Conservation (phyloP, 2,329 filamentous ascomycete genomes). For the Dendryphion nanum region DNA sequence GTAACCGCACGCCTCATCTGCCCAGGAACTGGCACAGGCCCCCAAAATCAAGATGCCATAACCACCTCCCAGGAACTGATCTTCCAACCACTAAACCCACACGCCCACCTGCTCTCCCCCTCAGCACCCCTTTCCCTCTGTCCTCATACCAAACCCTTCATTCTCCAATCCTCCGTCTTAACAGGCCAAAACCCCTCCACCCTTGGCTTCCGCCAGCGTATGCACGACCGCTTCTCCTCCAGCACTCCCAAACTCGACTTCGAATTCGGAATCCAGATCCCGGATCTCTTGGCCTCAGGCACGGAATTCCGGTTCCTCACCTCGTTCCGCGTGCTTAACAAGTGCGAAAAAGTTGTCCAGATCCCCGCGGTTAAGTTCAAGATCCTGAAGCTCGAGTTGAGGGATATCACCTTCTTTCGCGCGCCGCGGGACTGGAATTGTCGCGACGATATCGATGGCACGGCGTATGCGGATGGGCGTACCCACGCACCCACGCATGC, state of each 20-base stretch:
- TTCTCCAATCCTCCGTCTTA: conserved; percentile 15
- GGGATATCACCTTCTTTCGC: conserved; percentile 19
- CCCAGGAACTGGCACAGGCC: conserved; percentile 9
- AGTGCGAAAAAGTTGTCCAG: conserved; percentile 10
- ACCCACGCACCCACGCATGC: conserved; percentile 4
- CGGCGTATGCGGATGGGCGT: neutral
- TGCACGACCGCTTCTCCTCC: conserved; percentile 20
- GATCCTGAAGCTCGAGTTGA: conserved; percentile 16
- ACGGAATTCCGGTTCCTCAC: conserved; percentile 18
- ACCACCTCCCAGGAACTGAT: conserved; percentile 10
- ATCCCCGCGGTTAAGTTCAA: conserved; percentile 17
- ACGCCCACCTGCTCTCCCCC: conserved; percentile 2
- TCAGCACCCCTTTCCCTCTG: conserved; percentile 3
- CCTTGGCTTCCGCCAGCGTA: conserved; percentile 18
- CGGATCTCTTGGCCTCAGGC: conserved; percentile 14
- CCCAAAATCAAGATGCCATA: conserved; percentile 9
- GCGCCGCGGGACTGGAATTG: conserved; percentile 18
- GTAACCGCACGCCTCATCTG: conserved; percentile 15
- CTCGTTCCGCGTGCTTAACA: conserved; percentile 10
- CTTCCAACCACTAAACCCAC: conserved; percentile 17
- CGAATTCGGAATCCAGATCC: conserved; percentile 13
- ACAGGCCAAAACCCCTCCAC: conserved; percentile 7
- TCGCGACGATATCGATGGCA: conserved; percentile 1
- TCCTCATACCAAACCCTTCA: conserved; percentile 11
- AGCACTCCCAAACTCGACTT: conserved; percentile 22